Conservation (phyloP, 495 filamentous ascomycete genomes). For the Neurospora intermedia region DNA sequence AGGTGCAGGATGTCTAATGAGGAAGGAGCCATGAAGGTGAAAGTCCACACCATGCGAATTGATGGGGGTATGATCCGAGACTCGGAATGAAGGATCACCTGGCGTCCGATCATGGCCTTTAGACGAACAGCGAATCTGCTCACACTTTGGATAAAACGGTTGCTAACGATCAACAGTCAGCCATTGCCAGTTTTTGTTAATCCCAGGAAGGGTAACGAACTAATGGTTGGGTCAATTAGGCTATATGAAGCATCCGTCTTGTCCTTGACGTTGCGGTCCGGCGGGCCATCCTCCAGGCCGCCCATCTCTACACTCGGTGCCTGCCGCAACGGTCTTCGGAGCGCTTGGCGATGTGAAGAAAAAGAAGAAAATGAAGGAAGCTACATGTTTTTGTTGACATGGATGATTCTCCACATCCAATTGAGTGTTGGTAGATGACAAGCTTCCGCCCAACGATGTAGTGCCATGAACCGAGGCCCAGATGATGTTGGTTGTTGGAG, state of each 20-base stretch:
- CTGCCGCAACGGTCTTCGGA: not conserved
- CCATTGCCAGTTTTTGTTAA: slow-evolving; percentile 18
- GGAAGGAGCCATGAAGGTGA: not conserved
- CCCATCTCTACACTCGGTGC: not conserved
- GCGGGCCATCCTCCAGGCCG: slow-evolving; percentile 13
- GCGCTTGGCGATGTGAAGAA: not conserved
- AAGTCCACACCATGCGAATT: not conserved
- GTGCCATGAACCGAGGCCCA: not conserved
- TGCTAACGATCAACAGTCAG: not conserved
- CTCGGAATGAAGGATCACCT: no score
- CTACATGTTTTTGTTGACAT: not conserved
- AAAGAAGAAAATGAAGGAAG: rapidly evolving
- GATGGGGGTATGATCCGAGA: no score
- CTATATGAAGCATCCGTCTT: slow-evolving; percentile 19
- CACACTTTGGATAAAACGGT: slow-evolving; percentile 26
- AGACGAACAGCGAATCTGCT: slow-evolving; percentile 8
- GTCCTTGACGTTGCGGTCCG: slow-evolving; percentile 22
- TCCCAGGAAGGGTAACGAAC: slow-evolving; percentile 3
- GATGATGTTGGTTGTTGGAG: not conserved
- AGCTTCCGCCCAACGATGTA: not conserved
- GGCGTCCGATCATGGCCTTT: no score
- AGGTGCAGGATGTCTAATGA: not conserved
- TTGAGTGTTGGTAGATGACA: not conserved
- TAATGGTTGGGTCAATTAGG: slow-evolving; percentile 15
- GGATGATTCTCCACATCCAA: not conserved